Base-by-base conservation (phyloP, 192 early-diverging fungal species). In the Coemansia sp. region DNA sequence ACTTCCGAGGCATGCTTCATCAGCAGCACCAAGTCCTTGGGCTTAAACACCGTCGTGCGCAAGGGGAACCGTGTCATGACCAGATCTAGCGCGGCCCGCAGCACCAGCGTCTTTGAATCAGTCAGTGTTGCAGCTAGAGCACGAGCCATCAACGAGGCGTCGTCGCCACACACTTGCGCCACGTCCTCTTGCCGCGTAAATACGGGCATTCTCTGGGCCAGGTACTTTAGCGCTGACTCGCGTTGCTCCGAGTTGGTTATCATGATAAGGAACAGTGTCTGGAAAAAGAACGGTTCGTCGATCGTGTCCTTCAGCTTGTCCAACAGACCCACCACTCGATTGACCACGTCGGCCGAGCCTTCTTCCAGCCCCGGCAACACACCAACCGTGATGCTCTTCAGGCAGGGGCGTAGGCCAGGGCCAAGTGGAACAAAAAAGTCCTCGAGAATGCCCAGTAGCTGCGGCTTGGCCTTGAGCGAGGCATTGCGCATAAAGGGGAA, bases 401-500 rank as follows among this genome's bases (percentile, higher is more conserved):
- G 77, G 47, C 87, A 88, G 6, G 91, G 89, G 39, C 89, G 84
- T 66, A 98, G 76, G 21, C 82, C 70, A 18, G 75, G 41, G 3
- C 90, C 87, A 18, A 98, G 73, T 6, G 92, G 92, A 20, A 95
- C 70, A 69, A 92, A 91, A 70, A 83, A 85, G 55, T 86, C 84
- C 68, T 90, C 88, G 60, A 93, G 90, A 16, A 98, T 74, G 20
- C 81, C 73, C 21, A 98, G 75, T 55, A 98, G 69, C 79, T 87
- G 84, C n/a, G 93, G 92, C 86, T 95, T 95, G 37, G 93, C 88
- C 31, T 83, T 84, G 59, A 90, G 88, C 7, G 92, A 85, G 10
- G 93, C 90, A 68, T 93, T 86, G 73, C 93, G 89, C 59, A 95
- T 79, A 69, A 96, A 95, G 25, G 95, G 95, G 57, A 96, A 94